phyloP scores from a whole-genome alignment of 2,329 filamentous ascomycete species.

The Arthroderma sp. region DNA sequence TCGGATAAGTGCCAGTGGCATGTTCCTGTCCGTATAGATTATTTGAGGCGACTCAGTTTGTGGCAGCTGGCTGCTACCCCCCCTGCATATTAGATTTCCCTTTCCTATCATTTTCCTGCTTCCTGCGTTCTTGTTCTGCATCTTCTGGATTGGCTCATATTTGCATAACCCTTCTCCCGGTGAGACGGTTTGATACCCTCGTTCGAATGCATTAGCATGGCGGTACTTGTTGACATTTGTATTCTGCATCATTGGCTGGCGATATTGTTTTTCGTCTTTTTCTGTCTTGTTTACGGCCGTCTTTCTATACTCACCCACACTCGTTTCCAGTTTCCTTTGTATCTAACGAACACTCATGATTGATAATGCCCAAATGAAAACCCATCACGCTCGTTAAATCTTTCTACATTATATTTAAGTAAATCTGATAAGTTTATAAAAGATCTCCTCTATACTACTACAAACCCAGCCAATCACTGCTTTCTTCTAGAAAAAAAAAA shows the following conservation, averaged over 20 bases:
- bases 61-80: neutral
- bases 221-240: neutral
- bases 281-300: neutral
- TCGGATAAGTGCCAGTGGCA: too few species aligned
- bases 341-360: constrained; percentile 1
- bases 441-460: too few species aligned
- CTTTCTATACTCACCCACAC: neutral
- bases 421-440: too few species aligned
- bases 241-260: neutral
- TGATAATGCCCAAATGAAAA: neutral
- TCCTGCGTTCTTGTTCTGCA: neutral
- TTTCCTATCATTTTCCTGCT: neutral
- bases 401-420: neutral
- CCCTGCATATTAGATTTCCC: neutral
- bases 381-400: neutral
- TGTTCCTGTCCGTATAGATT: neutral
- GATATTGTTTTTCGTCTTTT: neutral
- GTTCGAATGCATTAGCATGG: neutral
- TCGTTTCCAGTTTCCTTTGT: constrained; percentile 4
- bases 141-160: neutral
- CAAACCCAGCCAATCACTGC: too few species aligned
- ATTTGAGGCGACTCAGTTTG: neutral
- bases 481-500: too few species aligned
- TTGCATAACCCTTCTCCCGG: neutral
- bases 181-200: constrained; percentile 1